Conservation (phyloP, 768 basidiomycete genomes). For the Chiua virens region DNA sequence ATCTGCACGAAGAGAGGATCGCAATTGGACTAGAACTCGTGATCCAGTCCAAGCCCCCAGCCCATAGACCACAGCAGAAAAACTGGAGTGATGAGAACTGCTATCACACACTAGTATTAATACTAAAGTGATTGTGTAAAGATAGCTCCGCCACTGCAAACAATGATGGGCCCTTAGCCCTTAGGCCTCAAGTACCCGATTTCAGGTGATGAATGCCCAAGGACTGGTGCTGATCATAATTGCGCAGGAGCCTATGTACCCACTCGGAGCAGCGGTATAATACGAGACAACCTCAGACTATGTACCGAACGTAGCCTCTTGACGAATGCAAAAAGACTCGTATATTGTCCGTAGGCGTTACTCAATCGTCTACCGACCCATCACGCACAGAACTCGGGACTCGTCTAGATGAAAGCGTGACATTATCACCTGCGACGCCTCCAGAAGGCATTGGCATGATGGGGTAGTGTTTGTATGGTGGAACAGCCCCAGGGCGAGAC, state of each 20-base stretch:
- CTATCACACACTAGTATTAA: background rate
- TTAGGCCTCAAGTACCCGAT: no score
- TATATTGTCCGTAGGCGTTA: background rate
- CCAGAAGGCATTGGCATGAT: background rate
- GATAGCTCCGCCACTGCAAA: no score
- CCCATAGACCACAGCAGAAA: background rate
- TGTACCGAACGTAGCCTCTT: constrained; percentile 3
- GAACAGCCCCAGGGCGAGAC: constrained; percentile 37
- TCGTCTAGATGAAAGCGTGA: constrained; percentile 18
- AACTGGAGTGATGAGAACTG: background rate
- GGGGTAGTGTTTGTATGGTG: background rate
- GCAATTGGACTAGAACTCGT: background rate
- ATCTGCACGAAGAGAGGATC: constrained; percentile 36
- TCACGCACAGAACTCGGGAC: constrained; percentile 5
- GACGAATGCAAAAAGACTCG: background rate
- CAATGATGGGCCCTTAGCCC: no score
- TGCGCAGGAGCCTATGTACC: no score
- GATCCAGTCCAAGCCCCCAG: background rate
- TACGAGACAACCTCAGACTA: background rate
- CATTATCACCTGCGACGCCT: constrained; percentile 19
- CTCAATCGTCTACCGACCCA: constrained; percentile 14
- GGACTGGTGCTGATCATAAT: no score
- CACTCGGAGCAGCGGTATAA: background rate
- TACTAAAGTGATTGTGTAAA: background rate
- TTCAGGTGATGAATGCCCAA: no score